Evolutionary conservation across 805 yeast genomes (phyloP).

Genomic region (Zygosaccharomyces bisporus): DNA sequence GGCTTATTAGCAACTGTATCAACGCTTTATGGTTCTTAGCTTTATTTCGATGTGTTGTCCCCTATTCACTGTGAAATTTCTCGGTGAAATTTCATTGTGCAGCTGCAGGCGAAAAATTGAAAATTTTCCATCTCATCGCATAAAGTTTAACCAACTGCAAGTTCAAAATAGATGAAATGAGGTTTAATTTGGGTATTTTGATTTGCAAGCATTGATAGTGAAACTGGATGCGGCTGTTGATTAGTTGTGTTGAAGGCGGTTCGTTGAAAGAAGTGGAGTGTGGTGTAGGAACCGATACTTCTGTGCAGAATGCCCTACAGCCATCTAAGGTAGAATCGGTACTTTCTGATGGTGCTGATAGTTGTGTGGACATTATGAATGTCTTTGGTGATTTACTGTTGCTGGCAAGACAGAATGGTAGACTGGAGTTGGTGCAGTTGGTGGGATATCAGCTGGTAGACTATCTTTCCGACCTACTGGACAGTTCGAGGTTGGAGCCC

Average conservation of each 20-base stretch:
- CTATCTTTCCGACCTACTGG: slow-evolving; percentile 21
- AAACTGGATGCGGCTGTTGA: slow-evolving; percentile 54
- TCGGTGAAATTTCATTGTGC: background rate
- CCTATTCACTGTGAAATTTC: slow-evolving; percentile 7
- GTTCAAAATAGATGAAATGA: background rate
- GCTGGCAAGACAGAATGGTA: slow-evolving; percentile 47
- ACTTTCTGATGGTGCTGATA: slow-evolving; percentile 40
- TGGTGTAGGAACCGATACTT: slow-evolving; percentile 71
- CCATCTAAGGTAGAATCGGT: slow-evolving; percentile 53
- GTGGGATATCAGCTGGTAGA: slow-evolving; percentile 23
- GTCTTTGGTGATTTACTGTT: slow-evolving; percentile 37
- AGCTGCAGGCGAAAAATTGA: slow-evolving; percentile 1
- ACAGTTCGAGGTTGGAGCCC: slow-evolving; percentile 23
- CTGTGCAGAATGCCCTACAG: slow-evolving; percentile 59
- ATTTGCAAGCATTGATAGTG: background rate
- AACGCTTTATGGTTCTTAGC: background rate
- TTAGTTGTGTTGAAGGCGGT: slow-evolving; percentile 65
- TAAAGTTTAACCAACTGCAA: background rate
- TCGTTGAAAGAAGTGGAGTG: slow-evolving; percentile 62
- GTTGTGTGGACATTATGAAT: slow-evolving; percentile 38
- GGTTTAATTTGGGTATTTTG: background rate
- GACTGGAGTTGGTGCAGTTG: slow-evolving; percentile 38
- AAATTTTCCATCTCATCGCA: slow-evolving; percentile 9
- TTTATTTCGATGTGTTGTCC: background rate
- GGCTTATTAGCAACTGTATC: background rate